phyloP scores from a whole-genome alignment of 1,284 basidiomycete genomes.

The Spongispora temasekensis region DNA sequence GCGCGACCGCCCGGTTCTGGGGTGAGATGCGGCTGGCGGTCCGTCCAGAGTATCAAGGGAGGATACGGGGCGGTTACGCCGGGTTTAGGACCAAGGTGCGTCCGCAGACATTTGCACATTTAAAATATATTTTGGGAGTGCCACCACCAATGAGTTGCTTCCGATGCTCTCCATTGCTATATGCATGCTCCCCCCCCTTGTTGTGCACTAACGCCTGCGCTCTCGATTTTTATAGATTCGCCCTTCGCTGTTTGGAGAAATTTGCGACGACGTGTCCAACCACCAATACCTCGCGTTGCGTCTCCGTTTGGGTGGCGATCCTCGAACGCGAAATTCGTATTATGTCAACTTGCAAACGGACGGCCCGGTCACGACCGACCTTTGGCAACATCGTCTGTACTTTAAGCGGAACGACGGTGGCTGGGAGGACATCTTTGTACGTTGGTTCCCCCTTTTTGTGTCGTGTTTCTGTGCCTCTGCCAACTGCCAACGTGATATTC shows the following conservation, averaged over 20 bases:
- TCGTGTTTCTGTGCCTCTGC: neutral
- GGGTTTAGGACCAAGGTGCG: slow-evolving; percentile 81
- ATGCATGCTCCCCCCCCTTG: neutral
- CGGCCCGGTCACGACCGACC: slow-evolving; percentile 73
- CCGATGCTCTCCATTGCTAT: too few species aligned
- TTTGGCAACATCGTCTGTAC: slow-evolving; percentile 89
- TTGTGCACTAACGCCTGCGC: neutral
- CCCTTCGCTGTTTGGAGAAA: slow-evolving; percentile 78
- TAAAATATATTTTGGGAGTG: too few species aligned
- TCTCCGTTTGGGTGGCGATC: slow-evolving; percentile 70
- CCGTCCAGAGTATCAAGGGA: slow-evolving; percentile 57
- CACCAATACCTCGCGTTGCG: slow-evolving; percentile 81
- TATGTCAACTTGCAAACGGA: slow-evolving; percentile 90
- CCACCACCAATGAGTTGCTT: slow-evolving; percentile 12
- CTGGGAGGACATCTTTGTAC: slow-evolving; percentile 86
- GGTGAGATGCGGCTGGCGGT: slow-evolving; percentile 73
- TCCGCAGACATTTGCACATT: neutral
- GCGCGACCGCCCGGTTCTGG: slow-evolving; percentile 68
- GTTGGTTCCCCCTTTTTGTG: slow-evolving; percentile 28
- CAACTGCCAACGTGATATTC: neutral
- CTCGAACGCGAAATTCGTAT: slow-evolving; percentile 72
- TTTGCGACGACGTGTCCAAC: slow-evolving; percentile 78
- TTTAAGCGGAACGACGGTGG: slow-evolving; percentile 68
- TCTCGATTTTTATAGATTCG: slow-evolving; percentile 46
- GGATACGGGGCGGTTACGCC: slow-evolving; percentile 76